phyloP scores from a whole-genome alignment of 768 basidiomycete species.

The Lactarius psammicola region DNA sequence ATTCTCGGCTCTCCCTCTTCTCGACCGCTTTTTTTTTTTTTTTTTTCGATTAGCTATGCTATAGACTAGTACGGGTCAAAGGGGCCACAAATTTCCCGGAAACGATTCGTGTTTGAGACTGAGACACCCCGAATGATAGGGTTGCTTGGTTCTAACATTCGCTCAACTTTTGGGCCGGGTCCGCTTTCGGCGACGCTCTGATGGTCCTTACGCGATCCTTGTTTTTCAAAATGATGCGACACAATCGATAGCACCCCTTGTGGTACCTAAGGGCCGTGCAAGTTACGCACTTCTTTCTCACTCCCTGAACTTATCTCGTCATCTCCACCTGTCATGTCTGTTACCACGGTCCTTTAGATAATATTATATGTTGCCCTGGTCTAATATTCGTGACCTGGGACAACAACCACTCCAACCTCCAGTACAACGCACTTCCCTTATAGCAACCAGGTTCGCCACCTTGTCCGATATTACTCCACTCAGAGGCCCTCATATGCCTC shows the following conservation, averaged over 20 bases:
- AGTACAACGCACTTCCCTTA: not conserved
- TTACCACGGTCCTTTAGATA: too few species aligned
- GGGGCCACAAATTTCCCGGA: not conserved
- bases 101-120: not conserved
- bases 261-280: not conserved
- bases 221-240: not conserved
- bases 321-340: too few species aligned
- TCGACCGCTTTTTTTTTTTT: not conserved
- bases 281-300: too few species aligned
- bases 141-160: not conserved
- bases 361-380: not conserved
- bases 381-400: not conserved
- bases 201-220: too few species aligned
- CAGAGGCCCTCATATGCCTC: conserved; percentile 51
- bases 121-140: not conserved
- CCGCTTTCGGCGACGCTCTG: not conserved
- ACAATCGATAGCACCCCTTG: not conserved
- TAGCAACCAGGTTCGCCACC: conserved; percentile 3
- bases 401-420: not conserved
- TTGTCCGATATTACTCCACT: not conserved
- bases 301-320: too few species aligned
- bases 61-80: too few species aligned
- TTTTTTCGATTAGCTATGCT: not conserved
- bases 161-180: not conserved
- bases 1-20: not conserved